Evolutionary conservation across 345 rosid species (phyloP).

Genomic region (Eutrema yunnanense): DNA sequence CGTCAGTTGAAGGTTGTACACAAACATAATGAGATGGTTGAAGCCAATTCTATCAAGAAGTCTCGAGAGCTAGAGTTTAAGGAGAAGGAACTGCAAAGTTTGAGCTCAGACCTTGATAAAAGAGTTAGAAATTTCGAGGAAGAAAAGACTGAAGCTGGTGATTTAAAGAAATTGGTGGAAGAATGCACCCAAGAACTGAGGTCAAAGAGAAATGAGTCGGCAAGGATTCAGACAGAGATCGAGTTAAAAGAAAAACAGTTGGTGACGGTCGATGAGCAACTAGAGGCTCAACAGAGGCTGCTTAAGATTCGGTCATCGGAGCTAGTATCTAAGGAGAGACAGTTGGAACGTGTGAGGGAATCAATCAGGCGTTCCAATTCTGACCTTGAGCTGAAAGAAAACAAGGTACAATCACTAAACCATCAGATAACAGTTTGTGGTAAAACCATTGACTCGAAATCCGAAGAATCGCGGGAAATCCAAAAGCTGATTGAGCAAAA

Average conservation of each 20-base stretch:
- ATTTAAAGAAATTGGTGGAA: slow-evolving; percentile 7
- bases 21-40: neutral
- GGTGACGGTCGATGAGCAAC: neutral
- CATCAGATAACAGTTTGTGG: neutral
- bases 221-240: no score
- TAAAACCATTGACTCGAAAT: neutral
- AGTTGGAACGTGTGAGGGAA: neutral
- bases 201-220: neutral
- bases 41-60: neutral
- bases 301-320: neutral
- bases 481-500: no score
- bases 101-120: slow-evolving; percentile 1
- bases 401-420: neutral
- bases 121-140: neutral
- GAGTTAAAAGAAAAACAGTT: no score
- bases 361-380: neutral
- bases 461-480: neutral
- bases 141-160: slow-evolving; percentile 15
- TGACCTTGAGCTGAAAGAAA: slow-evolving; percentile 2
- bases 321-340: neutral
- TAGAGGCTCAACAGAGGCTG: neutral
- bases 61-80: neutral
- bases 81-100: slow-evolving; percentile 9
- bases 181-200: neutral
- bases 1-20: neutral